Evolutionary conservation across 2,329 filamentous ascomycete species (phyloP), one percentile per base, ranked within the genome.

Genomic region (Arthrobotrys sinensis): DNA sequence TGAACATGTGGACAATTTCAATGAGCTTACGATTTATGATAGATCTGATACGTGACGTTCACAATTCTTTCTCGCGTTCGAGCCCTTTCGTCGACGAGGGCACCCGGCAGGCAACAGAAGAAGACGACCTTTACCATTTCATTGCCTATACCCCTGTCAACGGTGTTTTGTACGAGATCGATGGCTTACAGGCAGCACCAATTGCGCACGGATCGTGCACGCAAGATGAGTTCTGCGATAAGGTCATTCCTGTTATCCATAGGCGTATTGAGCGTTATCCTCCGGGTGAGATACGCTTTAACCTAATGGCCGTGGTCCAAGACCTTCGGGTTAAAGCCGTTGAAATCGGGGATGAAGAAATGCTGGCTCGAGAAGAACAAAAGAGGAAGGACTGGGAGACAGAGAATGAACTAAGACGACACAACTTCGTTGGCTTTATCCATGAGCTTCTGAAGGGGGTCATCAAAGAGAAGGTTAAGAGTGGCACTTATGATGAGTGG

Each of bases 361-460:
- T 90, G 84, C 85, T 98, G 81, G 90, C 90, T 80, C 87, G 91
- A 67, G 94, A 98, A 87, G 90, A 95, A 86, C 88, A 89, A 83
- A 97, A 97, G 89, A 88, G 96, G 65, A 88, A 88, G 73, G 92
- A 91, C 80, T 99, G 96, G 96, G 89, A 90, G 83, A 97, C 96
- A 88, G 96, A 99, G 88, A 99, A 99, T 85, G 92, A 94, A 10
- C 87, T 99, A 82, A 87, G 96, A 78, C 87, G 92, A 82, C 95
- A 97, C 85, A 99, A 99, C 85, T 99, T 99, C 86, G 93, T 99
- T 0, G 95, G 94, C 0, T 97, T 99, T 82, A 92, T 95, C 2
- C 94, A 93, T 11, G 94, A 97, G 86, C 87, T 97, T 78, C 86
- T 97, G 81, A 96, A 96, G 87, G 92, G 90, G 0, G 95, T 97